phyloP scores from a whole-genome alignment of 257 asterid genomes.

The Craterostigma plantagineum region DNA sequence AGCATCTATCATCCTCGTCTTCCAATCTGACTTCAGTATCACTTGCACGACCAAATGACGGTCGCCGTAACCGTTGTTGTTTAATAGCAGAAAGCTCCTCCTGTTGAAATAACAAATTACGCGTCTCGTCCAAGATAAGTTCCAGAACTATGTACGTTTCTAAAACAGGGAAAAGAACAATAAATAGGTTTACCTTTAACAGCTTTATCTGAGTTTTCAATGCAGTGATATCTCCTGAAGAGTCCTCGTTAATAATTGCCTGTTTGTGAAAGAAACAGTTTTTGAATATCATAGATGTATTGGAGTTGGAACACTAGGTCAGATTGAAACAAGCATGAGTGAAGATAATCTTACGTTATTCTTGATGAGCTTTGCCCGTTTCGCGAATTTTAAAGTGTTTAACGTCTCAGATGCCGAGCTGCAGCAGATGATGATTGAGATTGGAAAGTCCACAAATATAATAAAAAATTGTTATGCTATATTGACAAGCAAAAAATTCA shows the following conservation, averaged over 20 bases:
- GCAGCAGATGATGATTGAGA: constrained; percentile 7
- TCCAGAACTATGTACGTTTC: too few species aligned
- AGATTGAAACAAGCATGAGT: too few species aligned
- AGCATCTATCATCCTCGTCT: constrained; percentile 19
- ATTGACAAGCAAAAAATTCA: too few species aligned
- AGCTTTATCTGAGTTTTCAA: constrained; percentile 64
- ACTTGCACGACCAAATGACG: constrained; percentile 34
- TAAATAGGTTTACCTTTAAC: constrained; percentile 33
- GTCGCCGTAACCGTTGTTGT: constrained; percentile 44
- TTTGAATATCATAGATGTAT: neutral
- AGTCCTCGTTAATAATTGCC: constrained; percentile 92
- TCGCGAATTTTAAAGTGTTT: constrained; percentile 93
- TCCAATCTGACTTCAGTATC: constrained; percentile 16
- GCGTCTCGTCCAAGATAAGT: too few species aligned
- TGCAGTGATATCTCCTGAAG: constrained; percentile 65
- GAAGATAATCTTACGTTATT: constrained; percentile 59
- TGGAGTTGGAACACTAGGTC: too few species aligned
- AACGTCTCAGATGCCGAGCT: constrained; percentile 90
- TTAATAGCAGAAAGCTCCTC: constrained; percentile 78
- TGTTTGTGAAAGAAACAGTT: constrained; percentile 5
- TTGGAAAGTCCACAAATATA: too few species aligned
- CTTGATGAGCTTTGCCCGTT: constrained; percentile 87
- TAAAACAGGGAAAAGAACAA: too few species aligned
- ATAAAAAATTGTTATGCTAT: too few species aligned
- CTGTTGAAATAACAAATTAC: constrained; percentile 27